A percentile compares a stretch with the other conserved stretches of the same genome.
Conservation (phyloP, 2,329 filamentous ascomycete species). For the Golovinomyces cichoracearum region DNA sequence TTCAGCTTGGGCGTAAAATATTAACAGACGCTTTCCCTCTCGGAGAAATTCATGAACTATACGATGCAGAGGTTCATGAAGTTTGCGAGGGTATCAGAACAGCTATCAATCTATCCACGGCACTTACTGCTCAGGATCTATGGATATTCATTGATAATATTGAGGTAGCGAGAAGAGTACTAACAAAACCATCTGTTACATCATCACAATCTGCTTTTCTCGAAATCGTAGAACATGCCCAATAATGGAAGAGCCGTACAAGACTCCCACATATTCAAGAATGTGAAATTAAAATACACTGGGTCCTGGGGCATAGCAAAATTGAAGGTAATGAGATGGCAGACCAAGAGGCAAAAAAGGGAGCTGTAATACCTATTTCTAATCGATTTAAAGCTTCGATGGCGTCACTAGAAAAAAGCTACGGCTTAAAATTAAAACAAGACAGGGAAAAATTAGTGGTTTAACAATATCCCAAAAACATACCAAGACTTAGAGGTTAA, state of each 20-base stretch:
- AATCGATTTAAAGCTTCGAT: neutral
- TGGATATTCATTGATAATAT: constrained; percentile 1
- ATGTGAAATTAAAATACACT: neutral
- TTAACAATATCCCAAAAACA: neutral
- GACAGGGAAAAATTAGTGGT: neutral
- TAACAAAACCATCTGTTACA: neutral
- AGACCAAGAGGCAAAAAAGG: neutral
- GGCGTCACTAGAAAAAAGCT: neutral
- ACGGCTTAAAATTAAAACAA: neutral
- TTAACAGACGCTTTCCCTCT: neutral
- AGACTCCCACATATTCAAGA: neutral
- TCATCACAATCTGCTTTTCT: neutral
- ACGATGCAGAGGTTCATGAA: neutral
- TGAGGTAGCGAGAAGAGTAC: neutral
- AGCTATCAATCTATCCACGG: neutral
- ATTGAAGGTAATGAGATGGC: neutral
- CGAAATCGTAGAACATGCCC: neutral
- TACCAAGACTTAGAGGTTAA: neutral
- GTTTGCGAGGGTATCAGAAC: neutral
- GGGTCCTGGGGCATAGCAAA: neutral
- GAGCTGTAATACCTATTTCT: neutral
- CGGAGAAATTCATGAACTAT: neutral
- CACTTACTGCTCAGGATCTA: neutral
- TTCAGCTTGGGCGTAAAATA: neutral
- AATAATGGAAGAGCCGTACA: neutral